Evolutionary conservation across 345 rosid species (phyloP).

Genomic region (Lumnitzera racemosa): DNA sequence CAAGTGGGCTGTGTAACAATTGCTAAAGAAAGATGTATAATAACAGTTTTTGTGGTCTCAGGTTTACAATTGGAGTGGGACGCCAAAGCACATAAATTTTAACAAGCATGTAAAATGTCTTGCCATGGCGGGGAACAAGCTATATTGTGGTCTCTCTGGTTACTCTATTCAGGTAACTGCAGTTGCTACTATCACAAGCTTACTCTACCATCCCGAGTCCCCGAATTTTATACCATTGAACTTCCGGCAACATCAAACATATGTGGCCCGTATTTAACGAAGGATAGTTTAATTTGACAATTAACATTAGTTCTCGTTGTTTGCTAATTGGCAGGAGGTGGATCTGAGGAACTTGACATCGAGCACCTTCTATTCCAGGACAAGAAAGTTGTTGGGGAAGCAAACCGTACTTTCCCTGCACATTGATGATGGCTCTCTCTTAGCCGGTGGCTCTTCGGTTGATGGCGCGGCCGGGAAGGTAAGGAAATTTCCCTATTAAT

Average conservation of each 20-base stretch:
- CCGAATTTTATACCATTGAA: background rate
- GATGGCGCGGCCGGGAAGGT: slow-evolving; percentile 62
- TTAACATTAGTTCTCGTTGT: no score
- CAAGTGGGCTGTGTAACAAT: background rate
- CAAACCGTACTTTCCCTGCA: slow-evolving; percentile 36
- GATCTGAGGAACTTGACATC: slow-evolving; percentile 30
- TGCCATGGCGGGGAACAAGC: slow-evolving; percentile 37
- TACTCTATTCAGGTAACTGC: slow-evolving; percentile 45
- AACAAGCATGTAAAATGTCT: slow-evolving; percentile 41
- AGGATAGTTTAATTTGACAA: background rate
- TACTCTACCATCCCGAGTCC: background rate
- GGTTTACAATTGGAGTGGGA: slow-evolving; percentile 57
- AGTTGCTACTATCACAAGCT: background rate
- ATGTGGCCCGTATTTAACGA: background rate
- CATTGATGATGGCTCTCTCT: slow-evolving; percentile 28
- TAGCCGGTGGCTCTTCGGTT: slow-evolving; percentile 38
- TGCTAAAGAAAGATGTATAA: background rate
- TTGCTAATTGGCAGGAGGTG: slow-evolving; percentile 28
- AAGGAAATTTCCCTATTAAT: background rate
- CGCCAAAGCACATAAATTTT: slow-evolving; percentile 43
- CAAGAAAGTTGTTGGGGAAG: slow-evolving; percentile 48
- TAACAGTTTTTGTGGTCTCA: slow-evolving; percentile 11
- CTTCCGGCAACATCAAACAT: no score
- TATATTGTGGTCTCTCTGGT: slow-evolving; percentile 54
- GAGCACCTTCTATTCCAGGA: slow-evolving; percentile 35